Evolutionary conservation across 2,329 filamentous ascomycete genomes (phyloP).

Genomic region (Penicillium sp.): DNA sequence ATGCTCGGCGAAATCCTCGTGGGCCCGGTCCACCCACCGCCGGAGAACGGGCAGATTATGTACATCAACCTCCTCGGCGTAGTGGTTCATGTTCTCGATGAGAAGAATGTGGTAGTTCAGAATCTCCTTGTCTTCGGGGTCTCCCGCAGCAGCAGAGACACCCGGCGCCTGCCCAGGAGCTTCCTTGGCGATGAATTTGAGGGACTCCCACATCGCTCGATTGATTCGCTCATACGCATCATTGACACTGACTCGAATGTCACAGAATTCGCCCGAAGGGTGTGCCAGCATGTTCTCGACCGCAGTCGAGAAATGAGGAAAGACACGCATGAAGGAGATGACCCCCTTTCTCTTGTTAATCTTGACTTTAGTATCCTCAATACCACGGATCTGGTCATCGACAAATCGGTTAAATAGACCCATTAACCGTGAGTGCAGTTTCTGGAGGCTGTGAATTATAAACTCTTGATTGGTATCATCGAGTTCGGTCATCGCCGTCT

Average conservation of each 20-base stretch:
- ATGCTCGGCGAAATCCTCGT: slow-evolving; percentile 80
- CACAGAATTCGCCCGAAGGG: slow-evolving; percentile 58
- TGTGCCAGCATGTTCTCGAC: slow-evolving; percentile 81
- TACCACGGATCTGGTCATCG: slow-evolving; percentile 91
- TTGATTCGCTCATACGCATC: slow-evolving; percentile 86
- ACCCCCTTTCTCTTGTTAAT: slow-evolving; percentile 98
- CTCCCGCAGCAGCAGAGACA: slow-evolving; percentile 55
- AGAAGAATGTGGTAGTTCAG: slow-evolving; percentile 96
- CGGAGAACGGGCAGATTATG: slow-evolving; percentile 75
- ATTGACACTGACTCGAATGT: slow-evolving; percentile 78
- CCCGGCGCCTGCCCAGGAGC: slow-evolving; percentile 61
- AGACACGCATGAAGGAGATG: slow-evolving; percentile 91
- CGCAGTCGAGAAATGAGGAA: slow-evolving; percentile 80
- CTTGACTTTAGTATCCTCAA: slow-evolving; percentile 98
- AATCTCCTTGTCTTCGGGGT: slow-evolving; percentile 90
- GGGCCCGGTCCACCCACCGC: slow-evolving; percentile 79
- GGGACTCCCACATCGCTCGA: slow-evolving; percentile 94
- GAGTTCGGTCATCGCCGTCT: slow-evolving; percentile 76
- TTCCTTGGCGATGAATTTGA: slow-evolving; percentile 89
- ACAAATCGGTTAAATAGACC: slow-evolving; percentile 84
- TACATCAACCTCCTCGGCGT: slow-evolving; percentile 85
- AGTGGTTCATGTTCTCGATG: slow-evolving; percentile 99
- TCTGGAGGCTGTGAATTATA: slow-evolving; percentile 76
- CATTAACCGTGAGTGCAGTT: slow-evolving; percentile 74
- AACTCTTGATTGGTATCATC: slow-evolving; percentile 94